These are phyloP conservation scores for Gracilaria domingensis DNA, from an alignment of 23 red algal genomes.

Conservation along the genomic window DNA sequence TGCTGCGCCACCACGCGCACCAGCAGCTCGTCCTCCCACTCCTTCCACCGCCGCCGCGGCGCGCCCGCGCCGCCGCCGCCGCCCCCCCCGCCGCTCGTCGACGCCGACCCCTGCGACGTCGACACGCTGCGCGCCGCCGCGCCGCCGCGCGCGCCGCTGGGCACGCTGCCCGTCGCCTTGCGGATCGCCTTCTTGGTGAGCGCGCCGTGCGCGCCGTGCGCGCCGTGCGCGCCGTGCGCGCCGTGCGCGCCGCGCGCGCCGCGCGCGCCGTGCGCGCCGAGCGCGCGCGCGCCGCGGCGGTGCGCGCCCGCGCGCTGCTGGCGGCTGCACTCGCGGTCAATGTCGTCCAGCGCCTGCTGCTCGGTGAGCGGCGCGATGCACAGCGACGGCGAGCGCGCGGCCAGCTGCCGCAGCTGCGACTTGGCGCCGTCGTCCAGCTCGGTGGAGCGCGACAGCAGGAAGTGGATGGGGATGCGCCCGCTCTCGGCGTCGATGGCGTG, in stretches of 20 bases:
- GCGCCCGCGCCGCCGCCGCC: constrained; percentile 16
- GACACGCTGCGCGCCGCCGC: neutral
- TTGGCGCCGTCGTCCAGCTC: constrained; percentile 35
- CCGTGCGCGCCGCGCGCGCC: neutral
- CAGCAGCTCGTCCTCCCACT: constrained; percentile 79
- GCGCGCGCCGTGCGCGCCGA: neutral
- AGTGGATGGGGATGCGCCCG: constrained; percentile 46
- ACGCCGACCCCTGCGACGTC: constrained; percentile 6
- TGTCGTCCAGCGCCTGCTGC: constrained; percentile 30
- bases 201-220: neutral
- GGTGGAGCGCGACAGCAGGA: constrained; percentile 24
- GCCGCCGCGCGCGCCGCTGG: neutral
- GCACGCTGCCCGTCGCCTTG: neutral
- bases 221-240: neutral
- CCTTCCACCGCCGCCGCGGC: constrained; percentile 79
- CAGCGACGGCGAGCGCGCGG: constrained; percentile 25
- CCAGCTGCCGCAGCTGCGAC: constrained; percentile 26
- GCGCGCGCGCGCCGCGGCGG: neutral
- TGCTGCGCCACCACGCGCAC: constrained; percentile 58
- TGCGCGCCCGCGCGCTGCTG: neutral
- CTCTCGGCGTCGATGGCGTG: constrained; percentile 1
- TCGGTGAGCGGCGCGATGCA: neutral
- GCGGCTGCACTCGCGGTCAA: neutral
- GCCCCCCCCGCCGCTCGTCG: constrained; percentile 6
- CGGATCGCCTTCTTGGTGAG: neutral